Percentiles rank a stretch among this genome's conserved stretches.
Conservation (phyloP, 495 filamentous ascomycete genomes). For the Neurospora africana region DNA sequence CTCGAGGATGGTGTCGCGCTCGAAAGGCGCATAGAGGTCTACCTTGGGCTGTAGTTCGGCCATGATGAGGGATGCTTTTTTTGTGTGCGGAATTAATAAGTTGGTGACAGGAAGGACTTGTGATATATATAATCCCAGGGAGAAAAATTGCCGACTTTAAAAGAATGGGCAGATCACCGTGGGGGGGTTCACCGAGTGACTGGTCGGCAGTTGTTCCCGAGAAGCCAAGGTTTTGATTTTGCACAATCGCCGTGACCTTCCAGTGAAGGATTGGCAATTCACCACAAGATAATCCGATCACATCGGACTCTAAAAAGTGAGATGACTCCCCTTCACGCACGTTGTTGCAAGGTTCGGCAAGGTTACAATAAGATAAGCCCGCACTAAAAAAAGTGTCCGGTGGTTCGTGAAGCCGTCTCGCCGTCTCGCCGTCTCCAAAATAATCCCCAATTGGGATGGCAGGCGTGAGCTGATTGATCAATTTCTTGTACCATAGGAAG, state of each 20-base stretch:
- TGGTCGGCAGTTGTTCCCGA: not conserved
- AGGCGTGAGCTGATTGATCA: not conserved
- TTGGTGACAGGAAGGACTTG: too few species aligned
- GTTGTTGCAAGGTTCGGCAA: not conserved
- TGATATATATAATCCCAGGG: too few species aligned
- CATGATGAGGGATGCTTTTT: too few species aligned
- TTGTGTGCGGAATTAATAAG: too few species aligned
- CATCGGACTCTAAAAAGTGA: not conserved
- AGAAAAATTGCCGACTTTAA: too few species aligned
- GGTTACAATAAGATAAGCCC: not conserved
- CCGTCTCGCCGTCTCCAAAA: not conserved
- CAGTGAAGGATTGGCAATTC: not conserved
- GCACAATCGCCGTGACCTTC: not conserved
- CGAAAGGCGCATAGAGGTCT: conserved; percentile 31
- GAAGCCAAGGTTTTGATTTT: not conserved
- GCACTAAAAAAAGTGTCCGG: not conserved
- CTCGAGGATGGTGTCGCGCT: conserved; percentile 37
- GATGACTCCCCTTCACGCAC: not conserved
- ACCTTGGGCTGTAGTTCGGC: conserved; percentile 9
- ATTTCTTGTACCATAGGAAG: not conserved
- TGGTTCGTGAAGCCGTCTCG: not conserved
- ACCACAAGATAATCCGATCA: not conserved
- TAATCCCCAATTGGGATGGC: not conserved
- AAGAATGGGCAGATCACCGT: too few species aligned
- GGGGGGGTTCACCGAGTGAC: too few species aligned